Conservation (phyloP, 2,329 filamentous ascomycete genomes). For the Venturia nashicola region DNA sequence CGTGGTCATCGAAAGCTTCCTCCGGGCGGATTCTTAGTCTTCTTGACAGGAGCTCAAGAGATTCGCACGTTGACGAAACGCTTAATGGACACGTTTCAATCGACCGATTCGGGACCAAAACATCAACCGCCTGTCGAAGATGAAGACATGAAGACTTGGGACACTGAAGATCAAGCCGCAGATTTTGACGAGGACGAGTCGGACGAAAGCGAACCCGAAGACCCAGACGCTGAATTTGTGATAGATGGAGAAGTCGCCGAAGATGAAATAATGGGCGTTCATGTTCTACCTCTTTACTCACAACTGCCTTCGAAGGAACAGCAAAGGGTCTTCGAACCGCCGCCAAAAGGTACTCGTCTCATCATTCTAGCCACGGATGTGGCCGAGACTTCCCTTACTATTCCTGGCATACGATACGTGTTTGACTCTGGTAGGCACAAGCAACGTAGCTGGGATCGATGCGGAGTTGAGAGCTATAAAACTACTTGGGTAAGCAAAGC, state of each 20-base stretch:
- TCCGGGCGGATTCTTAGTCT: constrained; percentile 82
- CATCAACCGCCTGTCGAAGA: constrained; percentile 28
- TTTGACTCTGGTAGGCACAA: constrained; percentile 91
- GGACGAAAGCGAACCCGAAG: constrained; percentile 29
- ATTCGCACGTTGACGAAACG: constrained; percentile 73
- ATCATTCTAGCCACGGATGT: constrained; percentile 93
- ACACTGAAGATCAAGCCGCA: constrained; percentile 12
- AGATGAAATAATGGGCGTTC: constrained; percentile 56
- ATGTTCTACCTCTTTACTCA: constrained; percentile 89
- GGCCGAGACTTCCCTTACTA: constrained; percentile 92
- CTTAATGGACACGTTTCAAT: constrained; percentile 55
- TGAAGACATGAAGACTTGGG: constrained; percentile 4
- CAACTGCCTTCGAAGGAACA: constrained; percentile 84
- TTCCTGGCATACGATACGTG: constrained; percentile 88
- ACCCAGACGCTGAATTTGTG: constrained; percentile 41
- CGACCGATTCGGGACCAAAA: constrained; percentile 26
- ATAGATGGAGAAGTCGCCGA: constrained; percentile 45
- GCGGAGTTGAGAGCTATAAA: constrained; percentile 90
- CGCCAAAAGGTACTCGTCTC: constrained; percentile 69
- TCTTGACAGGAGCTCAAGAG: constrained; percentile 87
- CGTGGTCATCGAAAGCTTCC: constrained; percentile 83
- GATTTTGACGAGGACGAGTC: constrained; percentile 35
- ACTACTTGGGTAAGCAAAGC: constrained; percentile 97
- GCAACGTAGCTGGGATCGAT: constrained; percentile 83
- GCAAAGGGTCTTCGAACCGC: constrained; percentile 74